Conservation (phyloP, 495 filamentous ascomycete genomes). For the Halenospora varia region DNA sequence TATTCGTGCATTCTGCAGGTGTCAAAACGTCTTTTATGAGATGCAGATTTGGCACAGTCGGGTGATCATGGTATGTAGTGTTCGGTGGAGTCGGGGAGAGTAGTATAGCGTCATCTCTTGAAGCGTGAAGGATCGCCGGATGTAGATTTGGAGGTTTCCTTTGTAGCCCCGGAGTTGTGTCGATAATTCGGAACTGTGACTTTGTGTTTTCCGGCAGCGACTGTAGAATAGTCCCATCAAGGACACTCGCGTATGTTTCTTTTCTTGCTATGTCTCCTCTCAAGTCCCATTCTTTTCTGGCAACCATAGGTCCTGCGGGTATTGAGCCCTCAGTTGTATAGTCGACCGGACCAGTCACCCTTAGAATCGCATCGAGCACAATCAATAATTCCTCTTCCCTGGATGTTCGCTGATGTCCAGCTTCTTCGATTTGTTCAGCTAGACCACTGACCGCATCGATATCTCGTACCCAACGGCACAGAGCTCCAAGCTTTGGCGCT, state of each 20-base stretch:
- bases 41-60: slow-evolving; percentile 35
- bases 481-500: slow-evolving; percentile 39
- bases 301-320: slow-evolving; percentile 24
- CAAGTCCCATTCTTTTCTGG: slow-evolving; percentile 34
- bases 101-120: slow-evolving; percentile 30
- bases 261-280: slow-evolving; percentile 19
- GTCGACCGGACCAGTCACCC: slow-evolving; percentile 36
- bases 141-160: slow-evolving; percentile 46
- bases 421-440: slow-evolving; percentile 22
- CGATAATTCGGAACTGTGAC: slow-evolving; percentile 33
- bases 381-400: slow-evolving; percentile 30
- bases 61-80: slow-evolving; percentile 33
- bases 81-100: slow-evolving; percentile 26
- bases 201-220: slow-evolving; percentile 15
- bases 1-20: slow-evolving; percentile 36
- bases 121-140: slow-evolving; percentile 39
- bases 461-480: slow-evolving; percentile 47
- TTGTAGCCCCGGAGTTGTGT: slow-evolving; percentile 36
- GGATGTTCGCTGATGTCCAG: slow-evolving; percentile 6
- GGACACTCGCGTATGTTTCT: slow-evolving; percentile 31
- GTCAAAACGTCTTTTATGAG: slow-evolving; percentile 37
- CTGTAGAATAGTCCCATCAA: slow-evolving; percentile 30
- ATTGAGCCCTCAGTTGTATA: slow-evolving; percentile 17
- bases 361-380: slow-evolving; percentile 39
- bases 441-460: slow-evolving; percentile 43